These are phyloP conservation scores for Pseudomonodictys pantanalensis DNA, from an alignment of 495 filamentous ascomycete genomes.

Conservation along the genomic window DNA sequence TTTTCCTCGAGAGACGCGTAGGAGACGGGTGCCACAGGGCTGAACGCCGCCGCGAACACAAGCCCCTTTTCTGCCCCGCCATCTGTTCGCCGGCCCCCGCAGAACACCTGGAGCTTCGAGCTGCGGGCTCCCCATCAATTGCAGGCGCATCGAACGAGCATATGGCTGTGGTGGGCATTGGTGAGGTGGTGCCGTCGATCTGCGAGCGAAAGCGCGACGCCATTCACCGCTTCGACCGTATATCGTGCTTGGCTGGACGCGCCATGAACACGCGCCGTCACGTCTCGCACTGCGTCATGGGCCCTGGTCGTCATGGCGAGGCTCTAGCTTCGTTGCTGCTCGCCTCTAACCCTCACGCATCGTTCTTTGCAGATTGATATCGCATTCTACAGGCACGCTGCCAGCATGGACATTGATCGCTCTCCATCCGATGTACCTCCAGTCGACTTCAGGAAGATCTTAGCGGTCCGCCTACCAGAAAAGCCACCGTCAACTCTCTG, in stretches of 20 bases:
- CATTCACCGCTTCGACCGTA: not conserved
- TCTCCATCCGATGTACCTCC: conserved; percentile 26
- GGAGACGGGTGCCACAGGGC: conserved; percentile 29
- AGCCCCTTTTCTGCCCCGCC: conserved; percentile 12
- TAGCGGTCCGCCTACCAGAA: conserved; percentile 44
- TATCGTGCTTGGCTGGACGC: not conserved
- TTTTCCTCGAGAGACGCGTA: conserved; percentile 27
- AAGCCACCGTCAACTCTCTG: conserved; percentile 40
- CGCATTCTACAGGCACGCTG: too few relatives aligned
- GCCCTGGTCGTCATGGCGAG: too few relatives aligned
- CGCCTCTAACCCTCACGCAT: too few relatives aligned
- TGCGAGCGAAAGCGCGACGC: not conserved
- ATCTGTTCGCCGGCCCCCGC: not conserved
- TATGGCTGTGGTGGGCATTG: not conserved
- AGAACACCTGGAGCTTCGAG: not conserved
- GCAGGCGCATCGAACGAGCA: too few relatives aligned
- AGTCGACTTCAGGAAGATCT: conserved; percentile 32
- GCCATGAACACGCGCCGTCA: too few relatives aligned
- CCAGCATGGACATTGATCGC: too few relatives aligned
- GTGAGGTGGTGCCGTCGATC: not conserved
- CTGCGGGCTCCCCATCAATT: not conserved
- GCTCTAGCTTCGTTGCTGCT: too few relatives aligned
- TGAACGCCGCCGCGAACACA: conserved; percentile 21
- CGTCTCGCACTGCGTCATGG: too few relatives aligned
- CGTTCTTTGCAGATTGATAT: too few relatives aligned